Evolutionary conservation across 208 protist species (phyloP).

Genomic region (Wallacemonas sp.): DNA sequence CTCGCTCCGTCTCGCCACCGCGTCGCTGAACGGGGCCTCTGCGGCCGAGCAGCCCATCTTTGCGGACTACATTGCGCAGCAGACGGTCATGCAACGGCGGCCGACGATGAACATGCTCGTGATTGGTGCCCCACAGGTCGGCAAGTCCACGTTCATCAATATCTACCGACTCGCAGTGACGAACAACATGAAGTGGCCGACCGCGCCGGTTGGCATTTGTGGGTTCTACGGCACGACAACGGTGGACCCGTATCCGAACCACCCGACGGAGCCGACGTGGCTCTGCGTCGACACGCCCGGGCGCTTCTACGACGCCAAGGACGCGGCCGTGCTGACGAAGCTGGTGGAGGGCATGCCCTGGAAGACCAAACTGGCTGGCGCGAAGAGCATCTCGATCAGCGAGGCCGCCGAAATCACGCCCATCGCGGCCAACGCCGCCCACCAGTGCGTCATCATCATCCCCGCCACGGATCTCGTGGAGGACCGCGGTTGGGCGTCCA

Average conservation of each 20-base stretch:
- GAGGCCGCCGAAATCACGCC: conserved; percentile 40
- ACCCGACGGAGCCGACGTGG: conserved; percentile 62
- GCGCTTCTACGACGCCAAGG: conserved; percentile 46
- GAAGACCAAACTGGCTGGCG: conserved; percentile 59
- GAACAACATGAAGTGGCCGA: conserved; percentile 67
- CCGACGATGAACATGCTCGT: conserved; percentile 77
- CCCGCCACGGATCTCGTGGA: conserved; percentile 75
- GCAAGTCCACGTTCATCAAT: conserved; percentile 85
- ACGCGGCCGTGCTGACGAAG: conserved; percentile 43
- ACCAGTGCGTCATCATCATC: conserved; percentile 78
- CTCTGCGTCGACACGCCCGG: conserved; percentile 86
- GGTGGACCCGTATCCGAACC: conserved; percentile 72
- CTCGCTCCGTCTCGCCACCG: conserved; percentile 3
- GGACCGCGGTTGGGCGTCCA: conserved; percentile 66
- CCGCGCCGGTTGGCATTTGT: conserved; percentile 73
- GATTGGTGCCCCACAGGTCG: conserved; percentile 72
- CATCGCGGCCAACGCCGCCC: conserved; percentile 54
- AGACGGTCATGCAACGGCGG: background rate
- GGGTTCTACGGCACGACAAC: conserved; percentile 80
- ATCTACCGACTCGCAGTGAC: conserved; percentile 62
- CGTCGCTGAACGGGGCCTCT: background rate
- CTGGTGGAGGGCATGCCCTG: conserved; percentile 70
- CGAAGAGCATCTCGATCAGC: conserved; percentile 31
- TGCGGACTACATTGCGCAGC: conserved; percentile 14
- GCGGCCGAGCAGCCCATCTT: conserved; percentile 7